These are phyloP conservation scores for Coelastrella sp. DNA, from an alignment of 139 green algal genomes.

Conservation along the genomic window DNA sequence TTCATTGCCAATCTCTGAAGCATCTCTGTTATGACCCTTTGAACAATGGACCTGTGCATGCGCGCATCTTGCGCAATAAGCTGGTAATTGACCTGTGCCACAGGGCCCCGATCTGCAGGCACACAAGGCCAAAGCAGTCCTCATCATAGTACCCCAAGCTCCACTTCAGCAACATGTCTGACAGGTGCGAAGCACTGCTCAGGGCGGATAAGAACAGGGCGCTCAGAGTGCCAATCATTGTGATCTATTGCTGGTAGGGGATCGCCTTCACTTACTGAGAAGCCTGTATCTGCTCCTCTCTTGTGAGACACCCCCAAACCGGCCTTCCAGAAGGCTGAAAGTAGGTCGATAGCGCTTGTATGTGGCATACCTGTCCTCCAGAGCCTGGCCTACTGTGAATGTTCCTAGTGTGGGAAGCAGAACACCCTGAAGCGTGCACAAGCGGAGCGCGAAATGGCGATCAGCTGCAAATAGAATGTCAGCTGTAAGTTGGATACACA, in stretches of 20 bases:
- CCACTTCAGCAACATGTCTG: not conserved
- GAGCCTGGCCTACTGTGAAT: conserved; percentile 61
- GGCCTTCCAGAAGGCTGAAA: conserved; percentile 64
- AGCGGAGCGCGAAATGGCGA: not conserved
- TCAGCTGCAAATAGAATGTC: not conserved
- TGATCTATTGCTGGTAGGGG: not conserved
- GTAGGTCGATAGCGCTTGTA: conserved; percentile 57
- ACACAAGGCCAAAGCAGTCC: not conserved
- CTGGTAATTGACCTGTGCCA: conserved; percentile 66
- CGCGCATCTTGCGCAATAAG: conserved; percentile 53
- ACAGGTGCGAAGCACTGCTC: too few relatives aligned
- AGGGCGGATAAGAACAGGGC: too few relatives aligned
- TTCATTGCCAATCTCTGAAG: conserved; percentile 62
- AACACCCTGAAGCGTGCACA: conserved; percentile 53
- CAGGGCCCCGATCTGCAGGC: conserved; percentile 54
- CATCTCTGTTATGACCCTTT: conserved; percentile 63
- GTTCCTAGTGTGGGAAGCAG: conserved; percentile 66
- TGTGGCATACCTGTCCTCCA: conserved; percentile 45
- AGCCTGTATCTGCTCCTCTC: conserved; percentile 58
- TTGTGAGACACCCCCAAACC: conserved; percentile 63
- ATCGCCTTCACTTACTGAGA: conserved; percentile 35
- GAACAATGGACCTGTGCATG: conserved; percentile 56
- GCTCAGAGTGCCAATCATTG: too few relatives aligned
- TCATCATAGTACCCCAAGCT: not conserved
- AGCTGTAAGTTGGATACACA: not conserved